Base-by-base conservation (phyloP, 2,329 filamentous ascomycete species). In the Colletotrichum acutatum region DNA sequence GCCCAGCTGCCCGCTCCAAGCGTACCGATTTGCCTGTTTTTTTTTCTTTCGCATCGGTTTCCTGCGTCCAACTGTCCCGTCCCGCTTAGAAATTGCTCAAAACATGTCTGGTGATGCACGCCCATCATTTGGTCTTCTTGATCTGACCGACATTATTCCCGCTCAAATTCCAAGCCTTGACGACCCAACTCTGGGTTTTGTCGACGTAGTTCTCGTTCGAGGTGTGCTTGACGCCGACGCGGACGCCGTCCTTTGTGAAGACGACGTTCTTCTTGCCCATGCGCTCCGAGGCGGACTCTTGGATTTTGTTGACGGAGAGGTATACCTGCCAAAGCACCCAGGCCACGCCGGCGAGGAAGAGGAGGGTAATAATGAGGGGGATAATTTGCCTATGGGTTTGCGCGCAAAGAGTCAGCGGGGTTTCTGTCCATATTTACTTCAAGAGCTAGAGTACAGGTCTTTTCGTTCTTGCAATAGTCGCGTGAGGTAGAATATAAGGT, bases 211-310 rank as follows among this genome's bases (percentile, higher is more conserved):
- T 89, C 83, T 95, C 93, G 66, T 89, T 88, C 76, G 88, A 87
- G 62, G 93, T 82, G 74, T 94, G 87, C 83, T 92, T 93, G 74
- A 95, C 88, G 61, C 91, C 91, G 57, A 95, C 92, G 73, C 90
- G 89, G 74, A 94, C 83, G 68, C 93, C 93, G 69, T 95, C 93
- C 80, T 93, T 94, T 52, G 91, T 92, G 82, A 95, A 93, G 53
- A 90, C 86, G 69, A 95, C 89, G 80, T 95, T 93, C 84, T 93
- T 93, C 84, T 90, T 90, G 80, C 92, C 90, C 89, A 95, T 93
- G 79, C 90, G 90, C 82, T 92, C 87, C 61, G 88, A 89, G 59
- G 93, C 92, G 71, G 89, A 87, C 72, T 90, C 85, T 74, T 90
- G 88, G 77, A 95, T 91, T 81, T 93, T 88, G 82, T 86, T 87